phyloP scores from a whole-genome alignment of 805 yeast species.

The Blastobotrys muscicola region DNA sequence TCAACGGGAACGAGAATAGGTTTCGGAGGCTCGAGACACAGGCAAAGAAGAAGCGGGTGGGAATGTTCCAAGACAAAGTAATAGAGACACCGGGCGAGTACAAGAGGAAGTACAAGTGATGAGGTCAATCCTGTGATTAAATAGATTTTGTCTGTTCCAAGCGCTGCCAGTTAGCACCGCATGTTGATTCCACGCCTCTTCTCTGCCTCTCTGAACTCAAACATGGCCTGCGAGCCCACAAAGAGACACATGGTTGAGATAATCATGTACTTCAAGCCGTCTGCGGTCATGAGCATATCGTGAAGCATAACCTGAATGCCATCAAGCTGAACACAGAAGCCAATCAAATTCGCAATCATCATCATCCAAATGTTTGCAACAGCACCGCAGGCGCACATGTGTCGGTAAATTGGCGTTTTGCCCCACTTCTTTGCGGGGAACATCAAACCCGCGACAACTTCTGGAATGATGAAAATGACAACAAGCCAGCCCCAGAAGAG shows the following conservation, averaged over 20 bases:
- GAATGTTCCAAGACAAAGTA: constrained; percentile 55
- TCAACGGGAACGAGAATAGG: constrained; percentile 61
- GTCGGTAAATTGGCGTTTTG: constrained; percentile 61
- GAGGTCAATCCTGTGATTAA: not conserved
- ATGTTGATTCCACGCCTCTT: constrained; percentile 73
- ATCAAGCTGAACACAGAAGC: constrained; percentile 87
- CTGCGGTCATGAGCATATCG: constrained; percentile 62
- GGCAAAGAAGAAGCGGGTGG: constrained; percentile 49
- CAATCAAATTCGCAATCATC: constrained; percentile 94
- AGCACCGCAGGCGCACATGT: constrained; percentile 78
- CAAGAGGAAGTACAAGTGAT: constrained; percentile 32
- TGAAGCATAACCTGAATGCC: constrained; percentile 60
- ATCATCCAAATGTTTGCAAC: constrained; percentile 90
- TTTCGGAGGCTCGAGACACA: constrained; percentile 50
- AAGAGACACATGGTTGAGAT: constrained; percentile 62
- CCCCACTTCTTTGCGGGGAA: constrained; percentile 32
- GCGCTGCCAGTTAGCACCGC: constrained; percentile 45
- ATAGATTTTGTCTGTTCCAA: no score
- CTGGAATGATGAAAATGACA: constrained; percentile 82
- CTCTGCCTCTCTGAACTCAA: constrained; percentile 82
- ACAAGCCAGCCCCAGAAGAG: constrained; percentile 95
- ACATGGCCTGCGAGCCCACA: constrained; percentile 88
- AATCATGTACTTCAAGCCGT: constrained; percentile 51
- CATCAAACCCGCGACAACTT: constrained; percentile 48
- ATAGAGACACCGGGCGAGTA: constrained; percentile 72